A percentile compares a stretch with the other conserved stretches of the same genome.
Conservation (phyloP, 352 stramenopile species). For the Pythium phragmitis region DNA sequence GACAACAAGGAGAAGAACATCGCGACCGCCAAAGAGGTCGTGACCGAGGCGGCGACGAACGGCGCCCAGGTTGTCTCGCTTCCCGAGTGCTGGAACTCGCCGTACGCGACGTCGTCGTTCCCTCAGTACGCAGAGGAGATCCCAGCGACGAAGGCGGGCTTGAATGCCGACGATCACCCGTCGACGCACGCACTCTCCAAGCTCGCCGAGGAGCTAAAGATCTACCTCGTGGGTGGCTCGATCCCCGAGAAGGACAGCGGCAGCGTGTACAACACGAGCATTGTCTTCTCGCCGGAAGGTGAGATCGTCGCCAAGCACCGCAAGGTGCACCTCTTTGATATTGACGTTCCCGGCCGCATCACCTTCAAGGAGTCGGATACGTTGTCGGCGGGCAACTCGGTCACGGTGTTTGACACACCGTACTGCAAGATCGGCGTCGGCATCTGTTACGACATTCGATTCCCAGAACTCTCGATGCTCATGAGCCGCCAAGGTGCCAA, state of each 20-base stretch:
- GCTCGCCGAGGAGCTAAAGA: slow-evolving; percentile 85
- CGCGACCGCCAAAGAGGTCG: slow-evolving; percentile 60
- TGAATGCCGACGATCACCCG: slow-evolving; percentile 64
- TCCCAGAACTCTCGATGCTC: slow-evolving; percentile 98
- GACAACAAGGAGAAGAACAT: slow-evolving; percentile 86
- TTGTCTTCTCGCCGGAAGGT: slow-evolving; percentile 94
- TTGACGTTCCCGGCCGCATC: slow-evolving; percentile 98
- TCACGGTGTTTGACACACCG: slow-evolving; percentile 87
- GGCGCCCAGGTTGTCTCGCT: slow-evolving; percentile 89
- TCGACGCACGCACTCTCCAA: slow-evolving; percentile 89
- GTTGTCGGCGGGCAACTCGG: slow-evolving; percentile 90
- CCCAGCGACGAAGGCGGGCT: slow-evolving; percentile 61
- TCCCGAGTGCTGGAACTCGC: slow-evolving; percentile 96
- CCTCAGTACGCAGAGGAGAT: slow-evolving; percentile 97
- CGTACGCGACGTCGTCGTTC: slow-evolving; percentile 98
- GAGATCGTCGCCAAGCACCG: slow-evolving; percentile 97
- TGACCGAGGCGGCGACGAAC: slow-evolving; percentile 70
- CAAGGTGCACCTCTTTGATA: slow-evolving; percentile 99
- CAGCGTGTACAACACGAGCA: slow-evolving; percentile 99
- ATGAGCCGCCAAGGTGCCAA: slow-evolving; percentile 91
- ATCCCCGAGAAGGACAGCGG: slow-evolving; percentile 90
- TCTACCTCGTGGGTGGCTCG: slow-evolving; percentile 97
- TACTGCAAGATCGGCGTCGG: slow-evolving; percentile 96
- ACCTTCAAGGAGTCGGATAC: slow-evolving; percentile 99
- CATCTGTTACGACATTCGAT: slow-evolving; percentile 99